Percentiles rank a stretch among this genome's conserved stretches.
Evolutionary conservation across 1,284 basidiomycete genomes (phyloP).

Genomic region (Apiotrichum brassicae): DNA sequence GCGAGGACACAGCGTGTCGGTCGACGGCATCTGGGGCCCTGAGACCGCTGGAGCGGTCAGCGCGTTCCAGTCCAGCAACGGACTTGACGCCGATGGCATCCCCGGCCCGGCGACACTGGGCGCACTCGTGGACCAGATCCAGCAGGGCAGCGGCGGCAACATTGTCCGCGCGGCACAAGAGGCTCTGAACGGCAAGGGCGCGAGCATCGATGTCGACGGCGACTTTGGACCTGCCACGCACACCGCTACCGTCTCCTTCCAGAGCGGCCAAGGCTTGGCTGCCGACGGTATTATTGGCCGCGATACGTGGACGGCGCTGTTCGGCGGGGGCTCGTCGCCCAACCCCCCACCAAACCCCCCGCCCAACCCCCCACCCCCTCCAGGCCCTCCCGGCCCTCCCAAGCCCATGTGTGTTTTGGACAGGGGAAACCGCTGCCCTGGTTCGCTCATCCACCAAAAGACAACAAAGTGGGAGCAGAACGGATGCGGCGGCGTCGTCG

Average conservation of each 20-base stretch:
- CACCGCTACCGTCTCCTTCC: neutral
- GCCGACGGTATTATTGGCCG: slow-evolving; percentile 5
- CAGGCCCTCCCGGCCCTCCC: too few relatives aligned
- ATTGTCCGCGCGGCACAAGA: slow-evolving; percentile 2
- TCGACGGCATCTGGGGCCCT: slow-evolving; percentile 7
- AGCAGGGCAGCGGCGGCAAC: neutral
- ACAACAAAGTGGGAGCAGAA: too few relatives aligned
- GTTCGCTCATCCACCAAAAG: too few relatives aligned
- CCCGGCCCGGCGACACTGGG: slow-evolving; percentile 8
- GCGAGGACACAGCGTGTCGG: neutral
- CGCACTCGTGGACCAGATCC: neutral
- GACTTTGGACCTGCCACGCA: slow-evolving; percentile 1
- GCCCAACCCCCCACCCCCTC: too few relatives aligned
- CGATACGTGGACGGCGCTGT: slow-evolving; percentile 4
- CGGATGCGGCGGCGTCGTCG: too few relatives aligned
- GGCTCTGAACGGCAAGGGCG: neutral
- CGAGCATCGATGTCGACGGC: slow-evolving; percentile 1
- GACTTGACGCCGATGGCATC: neutral
- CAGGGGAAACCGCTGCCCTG: too few relatives aligned
- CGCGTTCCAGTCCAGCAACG: neutral
- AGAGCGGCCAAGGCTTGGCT: neutral
- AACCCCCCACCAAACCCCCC: neutral
- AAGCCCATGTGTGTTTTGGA: too few relatives aligned
- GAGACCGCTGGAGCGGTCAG: neutral
- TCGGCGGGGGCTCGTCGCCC: neutral